Evolutionary conservation across 352 stramenopile species (phyloP), one percentile per base, ranked within the genome.

Genomic region (Pythium guiyangense): DNA sequence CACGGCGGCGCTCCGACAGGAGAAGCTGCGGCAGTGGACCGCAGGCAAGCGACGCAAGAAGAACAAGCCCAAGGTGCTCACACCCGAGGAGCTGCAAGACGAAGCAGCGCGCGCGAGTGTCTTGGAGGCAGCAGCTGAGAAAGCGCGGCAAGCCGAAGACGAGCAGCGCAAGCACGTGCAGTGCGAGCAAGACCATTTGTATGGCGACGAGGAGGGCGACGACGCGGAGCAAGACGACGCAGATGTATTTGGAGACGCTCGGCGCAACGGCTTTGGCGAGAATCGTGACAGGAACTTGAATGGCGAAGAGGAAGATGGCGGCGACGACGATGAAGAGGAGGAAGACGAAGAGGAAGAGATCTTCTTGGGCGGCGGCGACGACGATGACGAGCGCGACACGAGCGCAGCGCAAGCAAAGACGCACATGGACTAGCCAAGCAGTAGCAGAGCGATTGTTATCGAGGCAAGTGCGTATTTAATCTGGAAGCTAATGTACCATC

Each of bases 111-210:
- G 61, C 26, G 60, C 73, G 34, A 63, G 69, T 15, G 59, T 67
- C 17, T 62, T 80, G 0, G 53, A 72, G 47, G 63, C 58, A 1
- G 68, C 73, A 4, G 52, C 71, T 22, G 73, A 77, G 29, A 59
- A 75, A 55, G 67, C 73, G 3, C 69, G 63, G 5, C 63, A 59
- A n/a, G 48, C 70, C 22, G 71, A 81, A 58, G 71, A 80, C 40
- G 63, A 71, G 52, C 68, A 79, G 54, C 69, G 71, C 31, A 63
- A 70, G 29, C 69, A 77, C 35, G 44, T 71, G 20, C 63, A 60
- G 10, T 62, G 63, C 3, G 61, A 70, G 12, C 76, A 77, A n/a
- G 57, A 86, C 37, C 51, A 72, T 20, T 58, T 86, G 53, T 87
- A 73, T 45, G 59, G 55, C 29, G 69, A 79, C 17, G 61, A 46